phyloP scores from a whole-genome alignment of 164 flowering plant species.

The Malania oleifera region DNA sequence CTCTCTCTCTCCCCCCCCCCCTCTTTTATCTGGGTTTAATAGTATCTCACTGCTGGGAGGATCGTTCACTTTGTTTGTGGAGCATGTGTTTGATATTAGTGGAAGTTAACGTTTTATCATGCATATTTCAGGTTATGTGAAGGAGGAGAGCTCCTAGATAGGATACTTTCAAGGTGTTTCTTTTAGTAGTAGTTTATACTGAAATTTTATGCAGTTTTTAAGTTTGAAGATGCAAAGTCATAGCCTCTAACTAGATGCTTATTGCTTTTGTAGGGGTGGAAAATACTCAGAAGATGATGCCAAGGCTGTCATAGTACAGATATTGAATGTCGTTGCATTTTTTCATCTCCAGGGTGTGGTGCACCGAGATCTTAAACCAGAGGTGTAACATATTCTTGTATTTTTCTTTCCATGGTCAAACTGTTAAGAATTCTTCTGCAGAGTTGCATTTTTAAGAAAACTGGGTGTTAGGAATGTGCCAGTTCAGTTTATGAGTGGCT shows the following conservation, averaged over 20 bases:
- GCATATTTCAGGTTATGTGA: conserved; percentile 71
- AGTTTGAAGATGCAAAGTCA: not conserved
- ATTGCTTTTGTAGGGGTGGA: conserved; percentile 57
- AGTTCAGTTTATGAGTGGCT: not conserved
- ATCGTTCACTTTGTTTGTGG: not conserved
- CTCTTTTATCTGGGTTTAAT: not conserved
- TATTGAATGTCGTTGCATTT: conserved; percentile 75
- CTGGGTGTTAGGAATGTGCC: too few relatives aligned
- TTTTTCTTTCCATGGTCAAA: not conserved
- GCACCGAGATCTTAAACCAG: conserved; percentile 96
- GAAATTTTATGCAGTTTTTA: not conserved
- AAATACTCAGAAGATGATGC: conserved; percentile 94
- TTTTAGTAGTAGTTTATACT: conserved; percentile 2
- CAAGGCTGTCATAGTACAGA: conserved; percentile 74
- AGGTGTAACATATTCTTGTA: conserved; percentile 39
- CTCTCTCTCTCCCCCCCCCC: too few relatives aligned
- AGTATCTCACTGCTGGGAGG: not conserved
- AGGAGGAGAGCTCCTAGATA: conserved; percentile 98
- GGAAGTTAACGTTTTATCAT: conserved; percentile 7
- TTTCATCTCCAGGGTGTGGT: conserved; percentile 97
- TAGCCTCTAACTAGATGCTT: conserved; percentile 12
- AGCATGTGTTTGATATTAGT: not conserved
- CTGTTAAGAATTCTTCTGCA: not conserved
- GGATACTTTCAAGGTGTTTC: conserved; percentile 81
- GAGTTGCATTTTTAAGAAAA: not conserved